Evolutionary conservation across 2,329 filamentous ascomycete genomes (phyloP).

Genomic region (Xylaria sp.): DNA sequence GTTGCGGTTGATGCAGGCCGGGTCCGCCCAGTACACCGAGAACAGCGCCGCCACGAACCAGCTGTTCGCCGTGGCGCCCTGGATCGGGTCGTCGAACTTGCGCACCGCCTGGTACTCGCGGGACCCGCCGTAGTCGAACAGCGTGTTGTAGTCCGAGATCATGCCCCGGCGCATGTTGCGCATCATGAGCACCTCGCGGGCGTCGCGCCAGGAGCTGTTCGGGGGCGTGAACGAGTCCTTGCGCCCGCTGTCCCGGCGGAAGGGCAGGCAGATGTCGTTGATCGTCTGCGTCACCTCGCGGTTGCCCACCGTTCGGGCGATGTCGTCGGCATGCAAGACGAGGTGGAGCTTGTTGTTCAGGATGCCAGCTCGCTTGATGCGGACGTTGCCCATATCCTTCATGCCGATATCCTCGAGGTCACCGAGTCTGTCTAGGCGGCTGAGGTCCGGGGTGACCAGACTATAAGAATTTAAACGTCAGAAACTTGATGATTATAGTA

Average conservation of each 20-base stretch:
- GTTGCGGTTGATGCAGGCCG: conserved; percentile 54
- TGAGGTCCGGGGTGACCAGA: conserved; percentile 57
- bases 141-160: conserved; percentile 50
- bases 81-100: conserved; percentile 57
- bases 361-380: conserved; percentile 56
- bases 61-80: conserved; percentile 56
- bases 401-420: conserved; percentile 56
- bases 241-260: conserved; percentile 46
- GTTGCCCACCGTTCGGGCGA: conserved; percentile 55
- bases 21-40: conserved; percentile 59
- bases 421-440: conserved; percentile 51
- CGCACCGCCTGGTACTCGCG: conserved; percentile 41
- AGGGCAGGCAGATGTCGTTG: conserved; percentile 56
- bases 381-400: conserved; percentile 51
- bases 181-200: conserved; percentile 53
- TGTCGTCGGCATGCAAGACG: conserved; percentile 51
- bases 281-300: conserved; percentile 54
- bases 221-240: conserved; percentile 53
- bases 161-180: conserved; percentile 48
- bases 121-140: conserved; percentile 35
- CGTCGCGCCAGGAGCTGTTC: conserved; percentile 56
- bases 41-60: conserved; percentile 59
- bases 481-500: neutral
- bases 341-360: conserved; percentile 59
- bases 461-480: neutral